These are phyloP conservation scores for Pichia sporocuriosa DNA, from an alignment of 805 yeast species.

Conservation along the genomic window DNA sequence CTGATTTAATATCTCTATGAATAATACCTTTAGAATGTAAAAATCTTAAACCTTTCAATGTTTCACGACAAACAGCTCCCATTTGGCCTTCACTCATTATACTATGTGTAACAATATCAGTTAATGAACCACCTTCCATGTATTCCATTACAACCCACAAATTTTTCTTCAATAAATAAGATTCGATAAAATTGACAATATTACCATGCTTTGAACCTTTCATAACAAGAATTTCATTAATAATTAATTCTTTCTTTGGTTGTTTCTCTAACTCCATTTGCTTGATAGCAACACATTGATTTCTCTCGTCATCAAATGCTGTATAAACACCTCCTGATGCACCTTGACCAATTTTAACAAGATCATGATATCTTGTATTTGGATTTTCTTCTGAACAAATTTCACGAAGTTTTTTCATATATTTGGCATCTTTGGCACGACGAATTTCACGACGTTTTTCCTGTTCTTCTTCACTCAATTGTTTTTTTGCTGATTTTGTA, in stretches of 20 bases:
- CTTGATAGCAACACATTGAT: conserved; percentile 78
- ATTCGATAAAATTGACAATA: conserved; percentile 89
- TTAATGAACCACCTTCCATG: conserved; percentile 97
- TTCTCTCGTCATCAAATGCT: conserved; percentile 57
- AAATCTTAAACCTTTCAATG: conserved; percentile 77
- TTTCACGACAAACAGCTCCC: conserved; percentile 90
- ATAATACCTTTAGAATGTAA: conserved; percentile 88
- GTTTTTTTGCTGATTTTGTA: conserved; percentile 17
- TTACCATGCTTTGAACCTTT: conserved; percentile 83
- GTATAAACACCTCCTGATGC: conserved; percentile 97
- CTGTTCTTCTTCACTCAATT: conserved; percentile 47
- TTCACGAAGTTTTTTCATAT: conserved; percentile 59
- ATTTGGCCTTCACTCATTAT: conserved; percentile 90
- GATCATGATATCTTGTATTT: conserved; percentile 52
- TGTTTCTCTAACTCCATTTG: conserved; percentile 94
- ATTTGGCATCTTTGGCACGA: conserved; percentile 62
- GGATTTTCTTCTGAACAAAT: conserved; percentile 90
- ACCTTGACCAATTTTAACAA: conserved; percentile 92
- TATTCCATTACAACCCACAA: conserved; percentile 98
- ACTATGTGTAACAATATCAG: conserved; percentile 89
- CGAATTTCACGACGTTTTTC: conserved; percentile 76
- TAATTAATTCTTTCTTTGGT: conserved; percentile 90
- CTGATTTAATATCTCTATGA: conserved; percentile 94
- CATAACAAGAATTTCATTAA: conserved; percentile 95
- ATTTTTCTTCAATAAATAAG: conserved; percentile 69